Evolutionary conservation across 331 rosid genomes (phyloP).

Genomic region (Stylosanthes scabra): DNA sequence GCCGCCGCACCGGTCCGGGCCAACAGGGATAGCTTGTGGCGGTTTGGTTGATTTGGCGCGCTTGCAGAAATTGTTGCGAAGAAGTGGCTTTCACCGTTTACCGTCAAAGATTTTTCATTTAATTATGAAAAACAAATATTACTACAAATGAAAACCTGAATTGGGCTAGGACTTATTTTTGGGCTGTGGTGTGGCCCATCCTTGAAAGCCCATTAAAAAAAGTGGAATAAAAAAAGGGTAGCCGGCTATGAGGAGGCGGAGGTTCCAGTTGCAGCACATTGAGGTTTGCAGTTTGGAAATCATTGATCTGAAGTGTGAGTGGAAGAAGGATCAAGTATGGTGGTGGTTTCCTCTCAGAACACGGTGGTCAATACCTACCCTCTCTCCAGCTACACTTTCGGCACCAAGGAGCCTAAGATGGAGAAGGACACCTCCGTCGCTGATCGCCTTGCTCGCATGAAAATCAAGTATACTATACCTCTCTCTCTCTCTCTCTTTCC

Average conservation of each 20-base stretch:
- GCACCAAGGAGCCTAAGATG: conserved; percentile 99
- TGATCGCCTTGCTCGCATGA: conserved; percentile 99
- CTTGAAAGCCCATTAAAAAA: too few species aligned
- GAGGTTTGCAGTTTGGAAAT: too few species aligned
- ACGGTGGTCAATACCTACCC: conserved; percentile 96
- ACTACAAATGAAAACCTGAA: not conserved
- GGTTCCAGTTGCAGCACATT: too few species aligned
- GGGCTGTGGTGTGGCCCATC: too few species aligned
- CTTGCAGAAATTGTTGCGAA: conserved; percentile 10
- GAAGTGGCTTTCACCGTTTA: not conserved
- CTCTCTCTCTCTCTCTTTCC: not conserved
- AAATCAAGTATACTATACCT: conserved; percentile 71
- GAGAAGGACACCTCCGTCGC: conserved; percentile 99
- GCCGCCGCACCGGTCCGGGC: conserved; percentile 7
- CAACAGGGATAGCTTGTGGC: not conserved
- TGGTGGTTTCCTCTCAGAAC: conserved; percentile 68
- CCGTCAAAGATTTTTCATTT: too few species aligned
- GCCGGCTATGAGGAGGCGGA: too few species aligned
- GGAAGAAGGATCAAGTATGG: conserved; percentile 49
- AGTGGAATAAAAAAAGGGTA: too few species aligned
- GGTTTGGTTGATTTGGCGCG: conserved; percentile 50
- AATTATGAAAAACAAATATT: not conserved
- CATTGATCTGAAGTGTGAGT: too few species aligned
- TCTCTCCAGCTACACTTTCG: conserved; percentile 98
- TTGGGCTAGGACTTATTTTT: not conserved